phyloP scores from a whole-genome alignment of 331 rosid species.

The Rhamnella rubrinervis region DNA sequence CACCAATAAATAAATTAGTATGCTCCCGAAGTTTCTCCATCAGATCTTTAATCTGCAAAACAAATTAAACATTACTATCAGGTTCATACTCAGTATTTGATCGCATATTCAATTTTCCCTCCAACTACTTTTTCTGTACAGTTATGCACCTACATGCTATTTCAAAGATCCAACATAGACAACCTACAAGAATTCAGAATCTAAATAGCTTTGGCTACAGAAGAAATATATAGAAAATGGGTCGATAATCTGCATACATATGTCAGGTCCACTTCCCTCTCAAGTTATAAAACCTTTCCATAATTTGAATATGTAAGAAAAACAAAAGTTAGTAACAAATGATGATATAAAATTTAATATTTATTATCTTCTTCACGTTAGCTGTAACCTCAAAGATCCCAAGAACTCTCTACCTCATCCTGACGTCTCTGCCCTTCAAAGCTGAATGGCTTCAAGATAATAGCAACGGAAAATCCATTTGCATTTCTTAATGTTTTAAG shows the following conservation, averaged over 20 bases:
- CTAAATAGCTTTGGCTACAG: too few species aligned
- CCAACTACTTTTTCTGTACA: neutral
- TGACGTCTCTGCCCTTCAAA: slow-evolving; percentile 89
- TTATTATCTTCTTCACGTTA: neutral
- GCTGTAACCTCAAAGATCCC: slow-evolving; percentile 9
- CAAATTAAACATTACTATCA: neutral
- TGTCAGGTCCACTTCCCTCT: too few species aligned
- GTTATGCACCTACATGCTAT: neutral
- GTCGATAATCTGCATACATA: too few species aligned
- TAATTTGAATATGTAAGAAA: too few species aligned
- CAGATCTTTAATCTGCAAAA: slow-evolving; percentile 66
- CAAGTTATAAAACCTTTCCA: too few species aligned
- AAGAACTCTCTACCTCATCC: slow-evolving; percentile 62
- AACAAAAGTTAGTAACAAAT: too few species aligned
- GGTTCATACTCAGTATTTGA: neutral
- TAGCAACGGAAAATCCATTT: slow-evolving; percentile 62
- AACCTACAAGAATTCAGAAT: too few species aligned
- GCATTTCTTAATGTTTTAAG: slow-evolving; percentile 62
- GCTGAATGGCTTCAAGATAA: slow-evolving; percentile 86
- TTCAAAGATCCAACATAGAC: too few species aligned
- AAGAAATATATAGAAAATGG: too few species aligned
- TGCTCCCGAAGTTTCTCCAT: slow-evolving; percentile 59
- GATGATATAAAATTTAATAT: neutral
- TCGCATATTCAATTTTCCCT: neutral
- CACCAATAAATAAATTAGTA: slow-evolving; percentile 76